Base-by-base conservation (phyloP, 1,139 yeast species). In the Pichia cactophila region DNA sequence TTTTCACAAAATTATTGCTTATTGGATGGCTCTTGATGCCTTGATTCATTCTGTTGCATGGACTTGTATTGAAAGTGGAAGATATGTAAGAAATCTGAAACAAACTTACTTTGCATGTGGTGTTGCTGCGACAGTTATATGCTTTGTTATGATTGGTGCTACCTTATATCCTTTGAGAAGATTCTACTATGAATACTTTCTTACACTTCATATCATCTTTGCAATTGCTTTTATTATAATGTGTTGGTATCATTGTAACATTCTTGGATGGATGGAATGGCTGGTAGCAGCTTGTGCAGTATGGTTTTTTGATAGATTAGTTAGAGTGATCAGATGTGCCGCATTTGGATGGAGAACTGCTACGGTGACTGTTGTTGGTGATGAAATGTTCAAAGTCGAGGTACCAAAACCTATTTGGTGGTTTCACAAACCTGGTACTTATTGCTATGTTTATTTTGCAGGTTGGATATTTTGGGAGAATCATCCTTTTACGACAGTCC, bases 141-240 rank as follows among this genome's bases (percentile, higher is more conserved):
- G 70, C 46, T 65, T 68, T 38, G 45, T 77, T 7, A 65, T 80
- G 66, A 55, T 71, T 28, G 63, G 76, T 54, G 80, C 75, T 46
- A 73, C 75, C 4, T 55, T 75, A 49, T 60, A 71, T 40, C 56
- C 69, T 5, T 64, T 80, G 51, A 72, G 86, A 63, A 73, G 71
- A 53, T 52, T 60, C 33, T 64, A 67, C 45, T 81, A 81, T 61
- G 77, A 73, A 46, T 41, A 62, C 2, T 73, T 73, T 51, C 54
- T 73, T 37, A 39, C 69, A 8, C 31, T 66, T 2, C 77, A 73
- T 51, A 65, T 71, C 45, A 14, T 61, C 3, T 60, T 73, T 56
- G 69, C 66, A 20, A 56, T 70, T 12, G 54, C 61, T 8, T 68
- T 72, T 47, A 64, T 73, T 11, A 60, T 64, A 5, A 54, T 69